Evolutionary conservation across 1,284 basidiomycete genomes (phyloP).

Genomic region (Stereum hirsutum): DNA sequence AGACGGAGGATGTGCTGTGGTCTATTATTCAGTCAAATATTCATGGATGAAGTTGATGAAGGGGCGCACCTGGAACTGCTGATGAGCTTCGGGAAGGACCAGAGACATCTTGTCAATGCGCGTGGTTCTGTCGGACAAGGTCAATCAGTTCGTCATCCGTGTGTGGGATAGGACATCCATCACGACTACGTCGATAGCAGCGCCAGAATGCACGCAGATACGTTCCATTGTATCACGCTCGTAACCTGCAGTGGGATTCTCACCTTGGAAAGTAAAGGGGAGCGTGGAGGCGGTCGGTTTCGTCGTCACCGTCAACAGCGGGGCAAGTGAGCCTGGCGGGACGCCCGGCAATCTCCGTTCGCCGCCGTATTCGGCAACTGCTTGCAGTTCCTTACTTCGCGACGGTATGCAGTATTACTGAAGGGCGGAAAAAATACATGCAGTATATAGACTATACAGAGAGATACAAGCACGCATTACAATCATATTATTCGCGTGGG

Average conservation of each 20-base stretch:
- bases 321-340: too few species aligned
- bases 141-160: neutral
- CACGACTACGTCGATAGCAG: neutral
- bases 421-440: too few species aligned
- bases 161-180: neutral
- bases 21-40: slow-evolving; percentile 1
- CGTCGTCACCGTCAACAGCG: too few species aligned
- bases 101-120: slow-evolving; percentile 67
- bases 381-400: too few species aligned
- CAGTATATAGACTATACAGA: neutral
- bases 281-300: too few species aligned
- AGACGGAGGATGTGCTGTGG: slow-evolving; percentile 93
- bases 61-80: slow-evolving; percentile 78
- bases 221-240: too few species aligned
- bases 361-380: too few species aligned
- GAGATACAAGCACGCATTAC: neutral
- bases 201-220: neutral
- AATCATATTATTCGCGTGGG: too few species aligned
- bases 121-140: neutral
- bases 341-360: too few species aligned
- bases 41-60: neutral
- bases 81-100: slow-evolving; percentile 86
- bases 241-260: too few species aligned
- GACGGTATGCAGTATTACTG: too few species aligned
- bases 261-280: too few species aligned